Evolutionary conservation across 2,329 filamentous ascomycete genomes (phyloP).

Genomic region (Neurospora crassa): DNA sequence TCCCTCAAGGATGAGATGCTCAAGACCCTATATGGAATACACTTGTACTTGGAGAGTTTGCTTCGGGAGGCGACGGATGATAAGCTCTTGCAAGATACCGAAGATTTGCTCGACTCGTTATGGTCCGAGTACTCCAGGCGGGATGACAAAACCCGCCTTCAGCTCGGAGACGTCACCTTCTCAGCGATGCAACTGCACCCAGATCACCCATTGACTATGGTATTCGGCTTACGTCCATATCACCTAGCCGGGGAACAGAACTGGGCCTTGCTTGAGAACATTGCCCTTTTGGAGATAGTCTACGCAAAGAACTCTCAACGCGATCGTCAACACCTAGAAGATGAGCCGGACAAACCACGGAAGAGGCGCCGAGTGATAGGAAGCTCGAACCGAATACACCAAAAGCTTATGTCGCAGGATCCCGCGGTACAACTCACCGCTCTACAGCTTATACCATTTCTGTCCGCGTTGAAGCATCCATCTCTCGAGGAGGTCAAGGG

Average conservation of each 20-base stretch:
- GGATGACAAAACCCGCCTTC: slow-evolving; percentile 60
- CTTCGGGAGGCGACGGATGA: slow-evolving; percentile 32
- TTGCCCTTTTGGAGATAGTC: slow-evolving; percentile 48
- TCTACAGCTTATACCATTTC: slow-evolving; percentile 49
- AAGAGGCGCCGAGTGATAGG: slow-evolving; percentile 40
- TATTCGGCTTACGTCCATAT: slow-evolving; percentile 45
- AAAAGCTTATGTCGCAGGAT: slow-evolving; percentile 37
- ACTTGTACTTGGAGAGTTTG: slow-evolving; percentile 52
- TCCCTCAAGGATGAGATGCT: slow-evolving; percentile 69
- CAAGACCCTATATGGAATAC: slow-evolving; percentile 57
- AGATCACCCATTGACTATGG: slow-evolving; percentile 36
- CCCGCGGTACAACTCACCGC: slow-evolving; percentile 37
- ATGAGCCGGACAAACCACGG: slow-evolving; percentile 35
- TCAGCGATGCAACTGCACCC: slow-evolving; percentile 31
- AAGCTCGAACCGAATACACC: slow-evolving; percentile 35
- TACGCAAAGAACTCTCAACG: slow-evolving; percentile 24
- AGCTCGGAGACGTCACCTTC: slow-evolving; percentile 67
- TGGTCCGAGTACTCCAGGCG: slow-evolving; percentile 69
- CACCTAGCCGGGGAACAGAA: slow-evolving; percentile 46
- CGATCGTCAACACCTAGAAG: slow-evolving; percentile 13
- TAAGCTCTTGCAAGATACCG: slow-evolving; percentile 38
- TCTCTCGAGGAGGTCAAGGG: slow-evolving; percentile 42
- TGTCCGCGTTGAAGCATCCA: slow-evolving; percentile 37
- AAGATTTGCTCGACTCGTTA: slow-evolving; percentile 61
- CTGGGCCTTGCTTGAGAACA: slow-evolving; percentile 49